Evolutionary conservation across 306 rosid genomes (phyloP).

Genomic region (Dryas drummondii): DNA sequence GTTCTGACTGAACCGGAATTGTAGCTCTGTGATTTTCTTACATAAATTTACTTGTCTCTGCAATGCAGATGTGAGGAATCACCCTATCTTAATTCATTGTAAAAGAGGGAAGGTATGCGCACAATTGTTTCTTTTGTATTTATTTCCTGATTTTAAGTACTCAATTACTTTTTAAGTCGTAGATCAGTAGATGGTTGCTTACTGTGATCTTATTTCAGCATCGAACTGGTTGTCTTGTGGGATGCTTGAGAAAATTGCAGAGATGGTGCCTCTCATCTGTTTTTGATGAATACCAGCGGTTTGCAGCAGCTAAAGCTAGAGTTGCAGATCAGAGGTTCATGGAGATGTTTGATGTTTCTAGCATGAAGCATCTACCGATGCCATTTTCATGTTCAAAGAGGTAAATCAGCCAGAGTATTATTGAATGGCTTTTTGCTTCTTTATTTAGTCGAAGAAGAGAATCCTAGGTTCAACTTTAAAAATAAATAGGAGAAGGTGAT

Average conservation of each 20-base stretch:
- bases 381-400: conserved; percentile 64
- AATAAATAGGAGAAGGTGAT: conserved; percentile 53
- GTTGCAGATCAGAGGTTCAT: conserved; percentile 92
- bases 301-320: conserved; percentile 98
- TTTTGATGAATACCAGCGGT: conserved; percentile 87
- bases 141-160: conserved; percentile 2
- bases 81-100: conserved; percentile 91
- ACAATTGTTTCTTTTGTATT: neutral
- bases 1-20: conserved; percentile 6
- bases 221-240: conserved; percentile 97
- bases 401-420: conserved; percentile 32
- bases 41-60: conserved; percentile 21
- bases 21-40: conserved; percentile 12
- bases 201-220: conserved; percentile 51
- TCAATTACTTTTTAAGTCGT: conserved; percentile 2
- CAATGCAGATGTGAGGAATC: conserved; percentile 82
- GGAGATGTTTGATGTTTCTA: conserved; percentile 88
- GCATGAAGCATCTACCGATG: conserved; percentile 66
- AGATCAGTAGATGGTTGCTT: conserved; percentile 12
- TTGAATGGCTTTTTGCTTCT: conserved; percentile 32
- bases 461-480: conserved; percentile 27
- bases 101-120: conserved; percentile 87
- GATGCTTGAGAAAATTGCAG: conserved; percentile 90
- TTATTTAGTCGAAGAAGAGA: conserved; percentile 47
- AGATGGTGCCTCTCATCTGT: conserved; percentile 93